Percentiles rank a stretch among this genome's conserved stretches.
Conservation (phyloP, 768 basidiomycete genomes). For the Lyophyllum decastes region DNA sequence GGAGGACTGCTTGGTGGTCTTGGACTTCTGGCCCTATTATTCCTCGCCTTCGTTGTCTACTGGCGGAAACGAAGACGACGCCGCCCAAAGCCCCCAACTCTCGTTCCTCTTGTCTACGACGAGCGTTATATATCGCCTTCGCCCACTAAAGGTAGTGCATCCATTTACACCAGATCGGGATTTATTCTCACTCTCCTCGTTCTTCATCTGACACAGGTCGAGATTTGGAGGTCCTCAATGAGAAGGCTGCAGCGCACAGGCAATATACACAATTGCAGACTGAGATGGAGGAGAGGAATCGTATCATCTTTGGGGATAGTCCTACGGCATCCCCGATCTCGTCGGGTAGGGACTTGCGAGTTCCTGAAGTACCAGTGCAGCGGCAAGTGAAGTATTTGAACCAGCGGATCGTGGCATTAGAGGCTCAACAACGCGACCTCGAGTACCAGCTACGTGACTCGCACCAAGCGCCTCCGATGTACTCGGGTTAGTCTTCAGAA, state of each 20-base stretch:
- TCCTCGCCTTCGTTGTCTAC: not conserved
- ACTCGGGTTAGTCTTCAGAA: not conserved
- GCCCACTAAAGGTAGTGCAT: not conserved
- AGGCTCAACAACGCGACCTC: slow-evolving; percentile 1
- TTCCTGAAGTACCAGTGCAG: not conserved
- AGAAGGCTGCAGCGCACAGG: not conserved
- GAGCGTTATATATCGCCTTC: not conserved
- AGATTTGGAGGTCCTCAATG: not conserved
- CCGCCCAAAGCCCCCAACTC: not conserved
- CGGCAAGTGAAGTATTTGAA: not conserved
- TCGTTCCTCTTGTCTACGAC: not conserved
- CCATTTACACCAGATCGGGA: not conserved
- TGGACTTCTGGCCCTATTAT: not conserved
- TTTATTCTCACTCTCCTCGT: not conserved
- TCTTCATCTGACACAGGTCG: not conserved
- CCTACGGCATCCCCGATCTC: not conserved
- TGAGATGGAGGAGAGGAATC: not conserved
- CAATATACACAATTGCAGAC: not conserved
- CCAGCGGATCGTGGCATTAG: not conserved
- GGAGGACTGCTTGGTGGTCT: not conserved
- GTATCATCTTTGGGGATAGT: not conserved
- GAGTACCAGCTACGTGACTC: not conserved
- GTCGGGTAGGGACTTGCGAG: not conserved
- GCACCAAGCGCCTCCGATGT: not conserved
- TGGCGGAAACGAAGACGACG: not conserved